Evolutionary conservation across 768 basidiomycete species (phyloP), one percentile per base, ranked within the genome.

Genomic region (Podaxis pistillaris): DNA sequence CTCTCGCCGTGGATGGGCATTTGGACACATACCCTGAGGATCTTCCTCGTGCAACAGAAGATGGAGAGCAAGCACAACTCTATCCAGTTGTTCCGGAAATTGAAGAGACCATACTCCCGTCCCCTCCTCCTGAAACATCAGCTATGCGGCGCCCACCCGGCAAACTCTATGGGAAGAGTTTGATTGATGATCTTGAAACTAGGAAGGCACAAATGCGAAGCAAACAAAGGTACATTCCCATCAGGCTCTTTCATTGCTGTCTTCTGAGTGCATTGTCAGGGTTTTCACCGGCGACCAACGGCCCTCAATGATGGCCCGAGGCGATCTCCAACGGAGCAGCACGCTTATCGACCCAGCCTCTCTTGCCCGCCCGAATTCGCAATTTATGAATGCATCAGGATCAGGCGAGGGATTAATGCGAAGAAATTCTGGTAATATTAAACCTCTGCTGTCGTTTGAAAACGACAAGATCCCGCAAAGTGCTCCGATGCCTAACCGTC

Each of bases 281-380:
- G 89, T 92, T 13, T 97, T 97, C 73, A 86, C 79, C 58, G 95
- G 95, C 13, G 95, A 97, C 69, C 83, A 90, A 66, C 81, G 94
- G 62, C 93, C 95, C 9, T 90, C 93, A 4, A 96, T 96, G 95
- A 96, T 96, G 94, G 85, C 88, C 37, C 85, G 94, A 15, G 54
- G 54, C 64, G 77, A 79, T 47, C 72, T 78, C 38, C 74, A 80
- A 61, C 86, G 83, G 19, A 72, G 84, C 12, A 87, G 83, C 67
- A 91, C 93, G 0, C 73, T 94, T 55, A 90, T 94, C 68, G 90
- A 94, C 70, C 88, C 89, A 17, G 77, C 82, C 44, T 76, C 83
- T 2, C 77, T 93, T 53, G 81, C 79, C 44, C 75, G 81, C n/a
- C 85, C 86, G 4, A 68, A 69, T 28, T 75, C 78, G 15, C 82